phyloP scores from a whole-genome alignment of 768 basidiomycete genomes.

The Hygrophoropsis aurantiaca region DNA sequence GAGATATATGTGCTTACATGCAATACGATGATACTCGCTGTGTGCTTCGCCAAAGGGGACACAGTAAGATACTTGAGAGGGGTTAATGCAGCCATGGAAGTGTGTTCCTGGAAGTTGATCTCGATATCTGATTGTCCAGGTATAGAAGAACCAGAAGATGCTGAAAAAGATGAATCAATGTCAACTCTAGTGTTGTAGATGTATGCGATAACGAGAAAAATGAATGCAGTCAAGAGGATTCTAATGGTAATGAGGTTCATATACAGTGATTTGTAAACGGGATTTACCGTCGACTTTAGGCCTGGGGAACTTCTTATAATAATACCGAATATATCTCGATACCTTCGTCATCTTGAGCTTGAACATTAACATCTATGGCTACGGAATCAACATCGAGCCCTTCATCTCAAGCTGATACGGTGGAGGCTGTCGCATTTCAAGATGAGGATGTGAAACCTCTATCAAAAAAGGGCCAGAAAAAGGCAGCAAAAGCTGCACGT shows the following conservation, averaged over 20 bases:
- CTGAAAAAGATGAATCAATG: slow-evolving; percentile 13
- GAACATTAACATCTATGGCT: background rate
- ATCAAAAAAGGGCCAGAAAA: slow-evolving; percentile 81
- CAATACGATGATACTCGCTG: slow-evolving; percentile 85
- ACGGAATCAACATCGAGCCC: background rate
- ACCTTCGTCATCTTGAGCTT: background rate
- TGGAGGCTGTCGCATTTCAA: background rate
- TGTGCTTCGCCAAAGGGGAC: slow-evolving; percentile 61
- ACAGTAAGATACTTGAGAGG: slow-evolving; percentile 53
- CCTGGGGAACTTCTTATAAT: too few species aligned
- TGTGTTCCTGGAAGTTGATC: background rate
- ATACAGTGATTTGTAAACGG: too few species aligned
- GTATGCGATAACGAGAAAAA: background rate
- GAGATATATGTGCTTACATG: slow-evolving; percentile 62
- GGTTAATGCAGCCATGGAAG: slow-evolving; percentile 18
- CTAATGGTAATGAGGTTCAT: too few species aligned
- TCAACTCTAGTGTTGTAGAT: background rate
- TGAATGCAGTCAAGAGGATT: slow-evolving; percentile 1
- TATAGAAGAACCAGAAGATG: too few species aligned
- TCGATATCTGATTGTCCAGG: background rate
- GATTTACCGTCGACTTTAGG: too few species aligned
- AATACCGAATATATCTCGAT: too few species aligned
- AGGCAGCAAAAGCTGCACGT: slow-evolving; percentile 68
- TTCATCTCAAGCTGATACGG: background rate
- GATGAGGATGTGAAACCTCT: slow-evolving; percentile 30